Conservation (phyloP, 495 filamentous ascomycete species). For the Clavariopsis aquatica region DNA sequence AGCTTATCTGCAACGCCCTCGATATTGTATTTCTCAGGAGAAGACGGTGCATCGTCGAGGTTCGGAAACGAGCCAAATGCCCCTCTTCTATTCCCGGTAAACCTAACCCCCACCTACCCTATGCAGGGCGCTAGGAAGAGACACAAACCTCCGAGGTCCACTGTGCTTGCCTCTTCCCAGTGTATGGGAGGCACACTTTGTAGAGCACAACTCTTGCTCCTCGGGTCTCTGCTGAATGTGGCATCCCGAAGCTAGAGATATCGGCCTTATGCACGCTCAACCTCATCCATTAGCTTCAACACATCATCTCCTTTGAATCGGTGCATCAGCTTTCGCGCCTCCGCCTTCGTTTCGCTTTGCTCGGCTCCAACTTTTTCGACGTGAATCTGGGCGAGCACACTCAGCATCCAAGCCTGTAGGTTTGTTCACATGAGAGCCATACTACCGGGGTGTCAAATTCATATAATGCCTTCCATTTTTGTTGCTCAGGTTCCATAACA, state of each 20-base stretch:
- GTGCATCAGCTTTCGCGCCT: slow-evolving; percentile 80
- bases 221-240: too few relatives aligned
- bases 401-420: slow-evolving; percentile 18
- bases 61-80: slow-evolving; percentile 15
- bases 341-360: slow-evolving; percentile 54
- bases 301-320: slow-evolving; percentile 72
- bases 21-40: slow-evolving; percentile 13
- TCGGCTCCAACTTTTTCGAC: slow-evolving; percentile 47
- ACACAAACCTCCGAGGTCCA: not conserved
- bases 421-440: slow-evolving; percentile 31
- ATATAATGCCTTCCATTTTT: slow-evolving; percentile 76
- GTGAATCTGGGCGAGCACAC: slow-evolving; percentile 67
- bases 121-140: slow-evolving; percentile 16
- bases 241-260: not conserved
- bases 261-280: slow-evolving; percentile 39
- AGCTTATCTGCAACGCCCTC: not conserved
- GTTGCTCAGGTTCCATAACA: slow-evolving; percentile 66
- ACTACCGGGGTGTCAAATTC: slow-evolving; percentile 90
- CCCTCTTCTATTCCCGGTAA: slow-evolving; percentile 10
- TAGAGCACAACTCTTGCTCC: too few relatives aligned
- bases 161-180: not conserved
- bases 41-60: slow-evolving; percentile 16
- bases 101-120: slow-evolving; percentile 20
- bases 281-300: slow-evolving; percentile 66
- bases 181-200: too few relatives aligned